These are phyloP conservation scores for Sextonia rubra DNA, from an alignment of 164 flowering plant genomes.

Conservation along the genomic window DNA sequence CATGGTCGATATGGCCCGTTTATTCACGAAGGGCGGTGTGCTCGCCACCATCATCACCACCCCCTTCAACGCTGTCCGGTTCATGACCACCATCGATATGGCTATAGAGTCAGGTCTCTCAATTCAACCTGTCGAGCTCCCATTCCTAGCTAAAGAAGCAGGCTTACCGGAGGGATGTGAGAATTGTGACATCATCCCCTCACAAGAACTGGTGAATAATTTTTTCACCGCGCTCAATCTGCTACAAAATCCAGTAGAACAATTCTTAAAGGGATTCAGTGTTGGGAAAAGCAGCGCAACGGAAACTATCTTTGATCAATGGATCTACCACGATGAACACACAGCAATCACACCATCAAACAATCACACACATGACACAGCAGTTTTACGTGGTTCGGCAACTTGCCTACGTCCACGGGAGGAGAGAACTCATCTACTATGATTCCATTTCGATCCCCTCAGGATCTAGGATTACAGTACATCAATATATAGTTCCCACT, in stretches of 20 bases:
- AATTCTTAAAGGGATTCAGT: slow-evolving; percentile 12
- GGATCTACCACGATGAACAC: too few relatives aligned
- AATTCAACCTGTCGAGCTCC: slow-evolving; percentile 20
- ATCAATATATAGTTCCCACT: too few relatives aligned
- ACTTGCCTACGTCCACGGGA: too few relatives aligned
- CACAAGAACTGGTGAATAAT: slow-evolving; percentile 11
- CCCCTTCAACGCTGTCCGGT: slow-evolving; percentile 32
- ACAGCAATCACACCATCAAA: too few relatives aligned
- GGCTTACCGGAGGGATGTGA: slow-evolving; percentile 60
- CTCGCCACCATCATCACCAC: slow-evolving; percentile 47
- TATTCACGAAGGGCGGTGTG: slow-evolving; percentile 33
- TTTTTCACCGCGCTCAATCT: slow-evolving; percentile 28
- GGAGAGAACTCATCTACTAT: too few relatives aligned
- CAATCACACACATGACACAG: too few relatives aligned
- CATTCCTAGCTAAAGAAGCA: slow-evolving; percentile 27
- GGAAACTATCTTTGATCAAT: too few relatives aligned
- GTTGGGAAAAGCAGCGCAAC: too few relatives aligned
- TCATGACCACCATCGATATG: slow-evolving; percentile 13
- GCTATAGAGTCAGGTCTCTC: slow-evolving; percentile 20
- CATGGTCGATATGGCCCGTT: slow-evolving; percentile 52
- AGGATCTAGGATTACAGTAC: too few relatives aligned
- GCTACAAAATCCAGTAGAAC: slow-evolving; percentile 36
- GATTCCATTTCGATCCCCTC: too few relatives aligned
- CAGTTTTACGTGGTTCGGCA: too few relatives aligned
- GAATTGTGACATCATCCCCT: slow-evolving; percentile 34